These are phyloP conservation scores for Thermochaetoides thermophila DNA, from an alignment of 495 filamentous ascomycete genomes.

Conservation along the genomic window DNA sequence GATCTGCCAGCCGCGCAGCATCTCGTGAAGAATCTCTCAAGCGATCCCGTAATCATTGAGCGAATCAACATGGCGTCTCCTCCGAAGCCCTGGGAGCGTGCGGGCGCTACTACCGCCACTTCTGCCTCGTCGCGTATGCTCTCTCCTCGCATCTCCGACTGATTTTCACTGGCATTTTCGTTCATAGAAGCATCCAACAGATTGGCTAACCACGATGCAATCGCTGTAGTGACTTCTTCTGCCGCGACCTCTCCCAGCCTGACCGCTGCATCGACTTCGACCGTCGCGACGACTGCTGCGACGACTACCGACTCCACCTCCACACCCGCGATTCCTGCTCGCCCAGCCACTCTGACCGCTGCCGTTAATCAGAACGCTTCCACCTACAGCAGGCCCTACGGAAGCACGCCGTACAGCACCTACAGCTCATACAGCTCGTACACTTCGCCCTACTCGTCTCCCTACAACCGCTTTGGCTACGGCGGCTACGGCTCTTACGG, in stretches of 20 bases:
- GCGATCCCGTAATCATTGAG: no score
- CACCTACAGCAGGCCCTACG: conserved; percentile 45
- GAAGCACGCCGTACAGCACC: conserved; percentile 39
- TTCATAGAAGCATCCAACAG: background rate
- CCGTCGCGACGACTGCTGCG: conserved; percentile 20
- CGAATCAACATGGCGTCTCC: conserved; percentile 53
- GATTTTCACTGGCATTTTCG: background rate
- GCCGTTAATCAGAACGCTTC: conserved; percentile 73
- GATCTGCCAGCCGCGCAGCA: no score
- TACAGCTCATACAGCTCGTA: conserved; percentile 33
- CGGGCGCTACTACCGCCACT: conserved; percentile 44
- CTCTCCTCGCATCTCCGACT: conserved; percentile 3
- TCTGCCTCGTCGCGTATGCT: conserved; percentile 24
- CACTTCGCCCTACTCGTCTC: conserved; percentile 30
- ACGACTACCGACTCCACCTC: conserved; percentile 17
- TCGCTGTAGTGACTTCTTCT: conserved; percentile 28
- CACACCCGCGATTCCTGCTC: conserved; percentile 62
- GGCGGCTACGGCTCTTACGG: conserved; percentile 17
- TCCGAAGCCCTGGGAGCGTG: conserved; percentile 91
- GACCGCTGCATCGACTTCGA: conserved; percentile 36
- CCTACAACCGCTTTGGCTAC: conserved; percentile 29
- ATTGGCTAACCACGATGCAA: conserved; percentile 4
- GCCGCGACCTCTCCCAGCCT: conserved; percentile 31
- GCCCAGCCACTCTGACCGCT: conserved; percentile 59
- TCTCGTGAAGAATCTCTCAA: no score